phyloP scores from a whole-genome alignment of 208 protist species.

The Trypanosoma theileri region DNA sequence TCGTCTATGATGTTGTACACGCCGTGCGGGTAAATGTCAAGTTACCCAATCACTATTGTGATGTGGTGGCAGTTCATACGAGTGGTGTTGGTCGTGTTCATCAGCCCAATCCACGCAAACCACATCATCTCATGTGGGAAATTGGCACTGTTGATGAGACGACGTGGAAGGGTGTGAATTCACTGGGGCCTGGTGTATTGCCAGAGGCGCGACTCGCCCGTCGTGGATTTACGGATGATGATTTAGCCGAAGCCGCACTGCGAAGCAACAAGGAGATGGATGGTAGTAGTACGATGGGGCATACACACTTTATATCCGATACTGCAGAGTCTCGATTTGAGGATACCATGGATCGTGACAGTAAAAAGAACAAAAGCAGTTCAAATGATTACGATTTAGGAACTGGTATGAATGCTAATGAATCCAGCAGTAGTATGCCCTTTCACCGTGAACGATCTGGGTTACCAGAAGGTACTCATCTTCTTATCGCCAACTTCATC shows the following conservation, averaged over 20 bases:
- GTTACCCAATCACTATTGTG: constrained; percentile 58
- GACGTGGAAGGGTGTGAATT: constrained; percentile 18
- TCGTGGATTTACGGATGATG: constrained; percentile 26
- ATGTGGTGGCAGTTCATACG: constrained; percentile 44
- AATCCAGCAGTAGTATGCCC: background rate
- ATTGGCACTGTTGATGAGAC: constrained; percentile 42
- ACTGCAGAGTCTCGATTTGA: background rate
- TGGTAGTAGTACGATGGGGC: background rate
- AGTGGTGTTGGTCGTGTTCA: constrained; percentile 42
- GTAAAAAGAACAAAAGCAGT: background rate
- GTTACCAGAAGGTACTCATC: constrained; percentile 11
- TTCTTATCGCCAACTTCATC: constrained; percentile 19
- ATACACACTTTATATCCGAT: background rate
- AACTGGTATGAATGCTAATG: background rate
- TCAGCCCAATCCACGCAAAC: constrained; percentile 25
- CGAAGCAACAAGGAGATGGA: background rate
- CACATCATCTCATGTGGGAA: constrained; percentile 60
- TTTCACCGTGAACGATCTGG: background rate
- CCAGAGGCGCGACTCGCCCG: constrained; percentile 21
- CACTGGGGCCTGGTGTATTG: constrained; percentile 11
- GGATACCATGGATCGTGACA: background rate
- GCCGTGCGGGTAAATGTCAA: constrained; percentile 41
- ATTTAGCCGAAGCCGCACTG: constrained; percentile 15
- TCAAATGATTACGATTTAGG: background rate
- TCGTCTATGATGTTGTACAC: constrained; percentile 36